Evolutionary conservation across 768 basidiomycete genomes (phyloP).

Genomic region (Mycena latifolia): DNA sequence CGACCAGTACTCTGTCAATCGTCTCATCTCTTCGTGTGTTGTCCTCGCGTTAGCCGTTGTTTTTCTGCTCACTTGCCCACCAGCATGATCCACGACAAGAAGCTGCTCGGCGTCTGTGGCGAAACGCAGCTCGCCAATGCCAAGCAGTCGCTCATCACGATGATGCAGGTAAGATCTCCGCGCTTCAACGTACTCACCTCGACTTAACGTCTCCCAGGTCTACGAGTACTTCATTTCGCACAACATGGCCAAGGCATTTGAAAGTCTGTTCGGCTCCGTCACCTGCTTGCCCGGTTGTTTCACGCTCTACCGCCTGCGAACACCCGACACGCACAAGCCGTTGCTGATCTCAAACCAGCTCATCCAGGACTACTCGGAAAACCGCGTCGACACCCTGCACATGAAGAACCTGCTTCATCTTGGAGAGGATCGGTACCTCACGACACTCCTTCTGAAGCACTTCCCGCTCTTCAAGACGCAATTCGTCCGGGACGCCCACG

Average conservation of each 20-base stretch:
- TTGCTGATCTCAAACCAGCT: conserved; percentile 92
- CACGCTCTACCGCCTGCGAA: conserved; percentile 95
- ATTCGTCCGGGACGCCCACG: conserved; percentile 94
- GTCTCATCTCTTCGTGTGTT: conserved; percentile 92
- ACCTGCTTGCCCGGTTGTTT: conserved; percentile 99
- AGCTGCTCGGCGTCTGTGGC: conserved; percentile 93
- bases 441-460: conserved; percentile 94
- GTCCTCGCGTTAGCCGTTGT: neutral
- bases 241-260: conserved; percentile 98
- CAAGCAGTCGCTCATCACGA: conserved; percentile 94
- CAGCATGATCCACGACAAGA: conserved; percentile 98
- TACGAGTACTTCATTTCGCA: conserved; percentile 99
- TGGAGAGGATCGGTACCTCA: conserved; percentile 99
- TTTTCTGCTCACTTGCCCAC: neutral
- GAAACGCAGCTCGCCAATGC: conserved; percentile 95
- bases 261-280: conserved; percentile 95
- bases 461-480: conserved; percentile 96
- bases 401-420: conserved; percentile 99
- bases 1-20: conserved; percentile 87
- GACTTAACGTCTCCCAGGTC: conserved; percentile 61
- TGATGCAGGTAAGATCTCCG: conserved; percentile 83
- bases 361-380: conserved; percentile 94
- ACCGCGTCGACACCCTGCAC: conserved; percentile 96
- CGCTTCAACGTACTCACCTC: conserved; percentile 1
- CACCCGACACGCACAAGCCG: conserved; percentile 95